Evolutionary conservation across 2,329 filamentous ascomycete genomes (phyloP).

Genomic region (Talaromyces islandicus): DNA sequence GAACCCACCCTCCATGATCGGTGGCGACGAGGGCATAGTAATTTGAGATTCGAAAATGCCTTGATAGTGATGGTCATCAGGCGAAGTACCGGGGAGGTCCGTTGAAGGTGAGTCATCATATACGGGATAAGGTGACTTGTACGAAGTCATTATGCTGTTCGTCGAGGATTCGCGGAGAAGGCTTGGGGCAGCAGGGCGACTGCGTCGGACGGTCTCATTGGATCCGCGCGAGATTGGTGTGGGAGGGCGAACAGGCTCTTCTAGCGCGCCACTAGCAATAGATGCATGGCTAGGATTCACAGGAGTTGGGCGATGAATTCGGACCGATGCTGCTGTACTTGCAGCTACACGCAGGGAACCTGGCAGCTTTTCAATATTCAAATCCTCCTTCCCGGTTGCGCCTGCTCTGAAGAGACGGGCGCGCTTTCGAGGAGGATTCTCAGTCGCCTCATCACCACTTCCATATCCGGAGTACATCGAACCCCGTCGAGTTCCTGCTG

Average conservation of each 20-base stretch:
- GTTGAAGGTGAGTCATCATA: constrained; percentile 29
- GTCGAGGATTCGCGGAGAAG: constrained; percentile 59
- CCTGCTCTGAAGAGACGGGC: constrained; percentile 70
- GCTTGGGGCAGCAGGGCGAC: constrained; percentile 37
- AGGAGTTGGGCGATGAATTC: constrained; percentile 69
- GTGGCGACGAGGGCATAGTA: constrained; percentile 85
- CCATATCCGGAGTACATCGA: constrained; percentile 56
- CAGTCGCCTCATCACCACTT: constrained; percentile 62
- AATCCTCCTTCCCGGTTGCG: constrained; percentile 61
- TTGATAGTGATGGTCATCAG: constrained; percentile 45
- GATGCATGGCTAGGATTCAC: constrained; percentile 31
- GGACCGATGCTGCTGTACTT: constrained; percentile 81
- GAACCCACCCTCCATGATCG: constrained; percentile 60
- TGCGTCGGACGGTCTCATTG: constrained; percentile 24
- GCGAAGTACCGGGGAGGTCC: constrained; percentile 45
- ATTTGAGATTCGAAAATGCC: constrained; percentile 61
- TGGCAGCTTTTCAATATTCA: constrained; percentile 62
- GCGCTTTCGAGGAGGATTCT: constrained; percentile 65
- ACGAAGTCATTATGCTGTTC: constrained; percentile 30
- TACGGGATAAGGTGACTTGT: constrained; percentile 36
- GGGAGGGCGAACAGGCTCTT: constrained; percentile 42
- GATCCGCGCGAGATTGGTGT: constrained; percentile 35
- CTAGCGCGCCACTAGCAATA: constrained; percentile 26
- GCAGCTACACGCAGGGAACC: constrained; percentile 86
- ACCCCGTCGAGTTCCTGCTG: constrained; percentile 24